Base-by-base conservation (phyloP, 2,329 filamentous ascomycete species). In the Sclerotinia glacialis region DNA sequence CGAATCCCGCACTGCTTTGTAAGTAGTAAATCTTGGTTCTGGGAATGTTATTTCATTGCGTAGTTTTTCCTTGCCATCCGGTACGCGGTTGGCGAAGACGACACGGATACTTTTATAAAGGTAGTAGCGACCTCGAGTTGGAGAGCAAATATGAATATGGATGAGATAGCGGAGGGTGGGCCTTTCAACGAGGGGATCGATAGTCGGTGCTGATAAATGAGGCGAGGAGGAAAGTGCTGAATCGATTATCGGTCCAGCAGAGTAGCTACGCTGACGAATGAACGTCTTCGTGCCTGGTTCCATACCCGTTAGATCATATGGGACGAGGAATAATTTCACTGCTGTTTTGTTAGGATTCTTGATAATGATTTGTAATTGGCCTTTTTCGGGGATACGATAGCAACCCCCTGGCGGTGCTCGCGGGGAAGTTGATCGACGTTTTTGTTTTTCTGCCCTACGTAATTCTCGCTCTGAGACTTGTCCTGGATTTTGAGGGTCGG, bases 331-430 rank as follows among this genome's bases (percentile, higher is more conserved):
- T 0, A 99, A 82, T 77, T 99, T 98, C 65, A 98, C 94, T 1
- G 95, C 95, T 4, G 95, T 98, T 76, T 98, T 98, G 80, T 98
- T 97, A 21, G 93, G 94, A 74, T 98, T 99, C 77, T 98, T 98
- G 77, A 99, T 92, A 69, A 99, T 89, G 70, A 99, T 96, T 74
- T 99, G 95, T 18, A 99, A 82, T 78, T 98, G 95, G 0, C 95
- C 95, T 77, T 93, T 90, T 74, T 95, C 89, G 0, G 95, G 95
- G 64, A 99, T 97, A 53, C 95, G 89, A 77, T 98, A 99, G 74
- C 91, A 92, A 46, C 95, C 94, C 9, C 93, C 92, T 0, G 92
- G 90, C 0, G 93, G 91, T 21, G 89, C 86, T 77, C 85, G 88
- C 1, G 86, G 85, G 34, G 82, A 83, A 40, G 81, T 79, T 7